A percentile compares a stretch with the other conserved stretches of the same genome.
Conservation (phyloP, 208 protist species). For the Trypanosoma melophagium region DNA sequence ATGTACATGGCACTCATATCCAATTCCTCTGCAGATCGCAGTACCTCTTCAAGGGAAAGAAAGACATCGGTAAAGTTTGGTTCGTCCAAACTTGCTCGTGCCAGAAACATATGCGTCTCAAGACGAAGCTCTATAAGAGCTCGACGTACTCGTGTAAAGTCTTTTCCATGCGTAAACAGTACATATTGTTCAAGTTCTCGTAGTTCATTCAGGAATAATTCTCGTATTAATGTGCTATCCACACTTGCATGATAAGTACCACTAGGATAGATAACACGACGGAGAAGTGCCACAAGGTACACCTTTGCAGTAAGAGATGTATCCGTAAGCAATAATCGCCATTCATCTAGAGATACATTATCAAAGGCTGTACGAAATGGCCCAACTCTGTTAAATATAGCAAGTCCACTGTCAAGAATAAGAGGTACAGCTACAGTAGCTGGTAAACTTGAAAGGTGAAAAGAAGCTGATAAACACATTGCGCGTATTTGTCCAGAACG, state of each 20-base stretch:
- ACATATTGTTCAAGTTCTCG: conserved; percentile 21
- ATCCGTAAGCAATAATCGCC: conserved; percentile 9
- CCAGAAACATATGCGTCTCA: conserved; percentile 56
- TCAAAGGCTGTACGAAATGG: conserved; percentile 8
- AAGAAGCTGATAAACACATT: conserved; percentile 32
- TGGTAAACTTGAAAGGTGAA: conserved; percentile 29
- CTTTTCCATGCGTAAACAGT: not conserved
- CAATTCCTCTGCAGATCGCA: conserved; percentile 36
- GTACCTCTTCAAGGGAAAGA: conserved; percentile 54
- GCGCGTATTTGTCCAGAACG: conserved; percentile 38
- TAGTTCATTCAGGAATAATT: conserved; percentile 27
- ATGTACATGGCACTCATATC: conserved; percentile 30
- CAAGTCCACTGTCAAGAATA: conserved; percentile 24
- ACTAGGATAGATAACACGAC: conserved; percentile 15
- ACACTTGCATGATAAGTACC: conserved; percentile 15
- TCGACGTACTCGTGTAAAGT: not conserved
- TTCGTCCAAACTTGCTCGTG: conserved; percentile 39
- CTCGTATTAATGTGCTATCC: conserved; percentile 21
- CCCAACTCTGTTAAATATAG: not conserved
- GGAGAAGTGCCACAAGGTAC: conserved; percentile 24
- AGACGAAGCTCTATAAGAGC: conserved; percentile 67
- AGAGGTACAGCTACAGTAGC: conserved; percentile 20
- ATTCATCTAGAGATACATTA: conserved; percentile 16
- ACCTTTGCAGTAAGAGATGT: conserved; percentile 9
- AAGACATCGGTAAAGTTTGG: conserved; percentile 43